Base-by-base conservation (phyloP, 2,329 filamentous ascomycete genomes). In the Colletotrichum sp. region DNA sequence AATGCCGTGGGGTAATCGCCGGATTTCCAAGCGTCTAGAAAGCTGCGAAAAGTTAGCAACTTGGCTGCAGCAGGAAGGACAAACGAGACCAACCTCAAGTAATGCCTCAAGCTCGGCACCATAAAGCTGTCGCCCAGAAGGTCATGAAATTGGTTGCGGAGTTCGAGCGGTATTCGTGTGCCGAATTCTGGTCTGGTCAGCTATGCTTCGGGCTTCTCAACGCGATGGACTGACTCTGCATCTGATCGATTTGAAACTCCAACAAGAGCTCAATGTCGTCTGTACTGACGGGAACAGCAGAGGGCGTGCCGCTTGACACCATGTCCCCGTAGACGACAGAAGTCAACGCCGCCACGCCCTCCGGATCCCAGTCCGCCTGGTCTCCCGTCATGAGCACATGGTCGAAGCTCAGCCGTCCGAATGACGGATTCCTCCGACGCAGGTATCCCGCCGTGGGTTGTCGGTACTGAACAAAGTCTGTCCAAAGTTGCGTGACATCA, bases 1-100 rank as follows among this genome's bases (percentile, higher is more conserved):
- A 98, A 97, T 0, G 97, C 94, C 1, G 94, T 95, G 15, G 94
- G 92, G 79, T 96, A 97, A 82, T 98, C 95, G 6, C 96, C 96
- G 5, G 95, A 92, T 81, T 93, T 91, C 96, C 96, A 98, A 1
- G 95, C 91, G 82, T 99, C 96, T 16, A 98, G 91, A 80, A 98
- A 98, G 77, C 93, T 95, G 77, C 34, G 24, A 16, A 16, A 54
- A 16, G 16, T 80, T 51, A 82, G 76, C 57, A 18, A 38, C 15
- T 13, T 6, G 27, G n/a, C 1, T 8, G 6, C 29, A 54, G 43
- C 12, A 8, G 21, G 24, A 55, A n/a, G 15, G 55, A 29, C 5
- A 27, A n/a, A 21, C 21, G 16, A 11, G 24, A 70, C 84, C 73
- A 82, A 94, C 90, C 89, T 92, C 11, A 97, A 87, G 78, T 97